phyloP scores from a whole-genome alignment of 345 rosid species.

The Barbarea vulgaris region DNA sequence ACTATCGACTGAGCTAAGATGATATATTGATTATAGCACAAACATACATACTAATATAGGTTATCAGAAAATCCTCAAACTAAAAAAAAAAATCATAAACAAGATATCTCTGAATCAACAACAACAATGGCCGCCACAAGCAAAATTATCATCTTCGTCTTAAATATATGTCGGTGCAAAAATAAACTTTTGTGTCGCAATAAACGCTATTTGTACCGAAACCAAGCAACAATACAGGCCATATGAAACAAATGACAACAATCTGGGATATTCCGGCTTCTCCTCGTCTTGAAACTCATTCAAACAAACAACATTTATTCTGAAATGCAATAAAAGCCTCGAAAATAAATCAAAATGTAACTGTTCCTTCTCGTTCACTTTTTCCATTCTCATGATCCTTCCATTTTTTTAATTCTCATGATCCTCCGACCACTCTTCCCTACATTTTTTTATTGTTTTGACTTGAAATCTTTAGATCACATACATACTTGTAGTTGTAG shows the following conservation, averaged over 20 bases:
- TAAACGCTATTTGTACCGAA: conserved; percentile 52
- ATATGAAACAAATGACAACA: conserved; percentile 85
- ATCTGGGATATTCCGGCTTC: conserved; percentile 65
- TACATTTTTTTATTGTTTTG: neutral
- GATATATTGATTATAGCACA: too few species aligned
- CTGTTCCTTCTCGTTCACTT: neutral
- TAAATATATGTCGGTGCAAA: too few species aligned
- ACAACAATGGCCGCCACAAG: too few species aligned
- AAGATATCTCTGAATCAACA: too few species aligned
- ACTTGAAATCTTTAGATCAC: neutral
- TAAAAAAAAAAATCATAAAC: too few species aligned
- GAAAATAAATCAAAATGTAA: neutral
- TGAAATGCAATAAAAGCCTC: neutral
- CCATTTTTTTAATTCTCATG: neutral
- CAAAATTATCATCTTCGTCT: too few species aligned
- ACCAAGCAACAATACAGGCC: conserved; percentile 88
- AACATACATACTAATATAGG: too few species aligned
- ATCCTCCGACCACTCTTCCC: conserved; percentile 18
- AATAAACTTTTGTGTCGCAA: too few species aligned
- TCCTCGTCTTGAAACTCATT: conserved; percentile 79
- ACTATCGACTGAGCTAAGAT: too few species aligned
- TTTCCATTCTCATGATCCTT: conserved; percentile 10
- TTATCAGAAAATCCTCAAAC: too few species aligned
- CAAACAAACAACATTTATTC: conserved; percentile 64
- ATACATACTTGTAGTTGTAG: neutral